Evolutionary conservation across 257 asterid genomes (phyloP), one percentile per base, ranked within the genome.

Genomic region (Ajuga chamaepitys): DNA sequence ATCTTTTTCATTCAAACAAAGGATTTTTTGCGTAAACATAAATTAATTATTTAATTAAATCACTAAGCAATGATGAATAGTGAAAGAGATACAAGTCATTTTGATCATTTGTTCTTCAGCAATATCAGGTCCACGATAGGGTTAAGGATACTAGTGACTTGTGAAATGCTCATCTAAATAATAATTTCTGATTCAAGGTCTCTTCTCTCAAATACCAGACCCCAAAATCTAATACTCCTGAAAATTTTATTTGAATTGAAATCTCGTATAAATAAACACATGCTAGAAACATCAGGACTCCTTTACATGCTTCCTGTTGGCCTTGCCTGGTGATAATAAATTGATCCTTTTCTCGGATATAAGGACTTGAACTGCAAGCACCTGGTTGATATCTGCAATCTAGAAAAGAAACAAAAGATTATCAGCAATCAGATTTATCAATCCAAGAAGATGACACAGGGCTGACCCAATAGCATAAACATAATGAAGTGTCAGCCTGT

Each of bases 301-400:
- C 47, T 42, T 21, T 40, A 41, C 35, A 62, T 16, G 51, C 41
- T 66, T 37, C 38, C 46, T 56, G 54, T 35, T 44, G 66, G 68
- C 32, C 85, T 62, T 81, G 80, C 99, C 99, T 80, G 97, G 96
- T 70, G 95, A 77, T 71, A 90, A 74, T 75, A 77, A 68, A 58
- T 64, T 68, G 67, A 48, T 68, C 79, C 99, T 84, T 77, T 85
- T 82, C 67, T 83, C 95, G 4, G 99, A 94, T 80, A 83, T 82
- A 67, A 94, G 75, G 73, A 90, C 77, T 80, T 82, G 95, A 74
- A 94, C 94, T 59, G 95, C 97, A 57, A 90, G 81, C 76, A 54
- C 75, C 83, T 86, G 91, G 74, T 77, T 82, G 77, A 85, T 80
- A 64, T 94, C 99, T 72, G 97, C 91, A 79, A 94, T 85, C 99